A percentile compares a stretch with the other conserved stretches of the same genome.
Conservation (phyloP, 1,284 basidiomycete genomes). For the Tilletia walkeri region DNA sequence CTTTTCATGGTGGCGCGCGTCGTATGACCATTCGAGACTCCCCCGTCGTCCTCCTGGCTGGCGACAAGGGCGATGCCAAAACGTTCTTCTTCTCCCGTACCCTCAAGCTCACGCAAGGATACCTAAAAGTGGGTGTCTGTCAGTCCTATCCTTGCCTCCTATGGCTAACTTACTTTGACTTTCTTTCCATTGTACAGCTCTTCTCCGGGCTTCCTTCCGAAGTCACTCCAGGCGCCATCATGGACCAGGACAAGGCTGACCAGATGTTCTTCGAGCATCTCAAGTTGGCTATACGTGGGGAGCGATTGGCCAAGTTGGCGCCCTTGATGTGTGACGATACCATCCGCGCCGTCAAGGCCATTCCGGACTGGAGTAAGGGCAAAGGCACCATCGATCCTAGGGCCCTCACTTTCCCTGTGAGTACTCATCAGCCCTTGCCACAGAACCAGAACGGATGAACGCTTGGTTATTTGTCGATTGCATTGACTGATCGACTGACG, state of each 20-base stretch:
- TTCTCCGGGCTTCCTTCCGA: constrained; percentile 22
- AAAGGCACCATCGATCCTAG: constrained; percentile 28
- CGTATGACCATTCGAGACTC: constrained; percentile 27
- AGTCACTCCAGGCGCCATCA: not conserved
- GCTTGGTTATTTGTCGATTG: not conserved
- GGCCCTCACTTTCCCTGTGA: constrained; percentile 31
- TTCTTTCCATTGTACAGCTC: constrained; percentile 1
- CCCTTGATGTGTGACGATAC: constrained; percentile 27
- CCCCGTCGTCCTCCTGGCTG: constrained; percentile 32
- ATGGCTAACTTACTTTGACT: too few relatives aligned
- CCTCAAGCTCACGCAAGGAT: constrained; percentile 31
- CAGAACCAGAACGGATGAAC: not conserved
- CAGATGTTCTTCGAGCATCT: constrained; percentile 29
- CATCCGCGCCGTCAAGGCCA: constrained; percentile 20
- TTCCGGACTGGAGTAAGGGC: not conserved
- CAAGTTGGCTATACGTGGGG: constrained; percentile 21
- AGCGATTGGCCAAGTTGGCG: constrained; percentile 24
- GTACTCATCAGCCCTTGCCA: not conserved
- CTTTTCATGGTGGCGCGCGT: constrained; percentile 24
- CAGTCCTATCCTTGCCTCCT: too few relatives aligned
- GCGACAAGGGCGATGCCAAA: constrained; percentile 30
- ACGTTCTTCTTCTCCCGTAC: constrained; percentile 37
- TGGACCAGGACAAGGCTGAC: constrained; percentile 24
- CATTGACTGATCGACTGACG: not conserved
- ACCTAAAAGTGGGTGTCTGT: constrained; percentile 17